Evolutionary conservation across 306 rosid species (phyloP).

Genomic region (Malus sylvestris): DNA sequence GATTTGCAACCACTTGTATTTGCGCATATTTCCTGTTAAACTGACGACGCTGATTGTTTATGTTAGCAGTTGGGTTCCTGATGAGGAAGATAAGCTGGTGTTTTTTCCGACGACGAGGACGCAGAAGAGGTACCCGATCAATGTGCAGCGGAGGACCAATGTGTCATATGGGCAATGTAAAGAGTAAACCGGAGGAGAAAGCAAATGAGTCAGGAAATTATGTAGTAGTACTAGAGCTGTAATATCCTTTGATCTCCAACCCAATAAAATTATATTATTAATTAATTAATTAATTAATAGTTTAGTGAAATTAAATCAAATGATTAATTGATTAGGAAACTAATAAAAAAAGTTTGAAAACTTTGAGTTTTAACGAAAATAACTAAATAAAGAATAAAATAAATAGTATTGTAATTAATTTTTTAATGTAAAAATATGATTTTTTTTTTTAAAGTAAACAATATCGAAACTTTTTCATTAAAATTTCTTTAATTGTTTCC

Average conservation of each 20-base stretch:
- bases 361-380: too few species aligned
- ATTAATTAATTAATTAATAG: not conserved
- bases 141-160: conserved; percentile 38
- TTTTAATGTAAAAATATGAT: too few species aligned
- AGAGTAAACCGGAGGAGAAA: not conserved
- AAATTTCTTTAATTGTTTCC: too few species aligned
- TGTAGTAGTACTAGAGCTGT: not conserved
- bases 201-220: not conserved
- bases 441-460: fast-evolving
- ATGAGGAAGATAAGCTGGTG: conserved; percentile 87
- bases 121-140: conserved; percentile 80
- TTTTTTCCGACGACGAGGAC: conserved; percentile 96
- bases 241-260: not conserved
- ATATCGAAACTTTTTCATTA: too few species aligned
- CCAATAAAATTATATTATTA: not conserved
- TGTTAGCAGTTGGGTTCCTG: conserved; percentile 71
- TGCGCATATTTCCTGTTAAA: too few species aligned
- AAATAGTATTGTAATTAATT: fast-evolving
- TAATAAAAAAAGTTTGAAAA: too few species aligned
- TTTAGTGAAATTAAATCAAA: not conserved
- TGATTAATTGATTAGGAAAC: not conserved
- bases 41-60: not conserved
- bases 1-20: not conserved
- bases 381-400: too few species aligned
- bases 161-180: not conserved